Evolutionary conservation across 2,329 filamentous ascomycete genomes (phyloP), one percentile per base, ranked within the genome.

Genomic region (Blastomyces parvus): DNA sequence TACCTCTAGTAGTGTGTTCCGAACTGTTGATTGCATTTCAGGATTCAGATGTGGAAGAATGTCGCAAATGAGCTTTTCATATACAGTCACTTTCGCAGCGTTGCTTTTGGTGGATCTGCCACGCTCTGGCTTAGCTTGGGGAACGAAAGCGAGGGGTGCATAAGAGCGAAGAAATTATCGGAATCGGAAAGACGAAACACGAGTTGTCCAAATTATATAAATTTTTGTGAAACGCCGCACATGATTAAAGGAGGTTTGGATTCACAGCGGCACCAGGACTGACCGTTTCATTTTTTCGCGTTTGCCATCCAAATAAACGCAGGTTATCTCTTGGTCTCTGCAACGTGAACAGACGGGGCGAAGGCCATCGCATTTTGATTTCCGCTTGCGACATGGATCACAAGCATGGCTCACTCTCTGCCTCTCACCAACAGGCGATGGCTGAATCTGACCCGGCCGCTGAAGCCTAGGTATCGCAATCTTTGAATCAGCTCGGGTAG

Each of bases 361-460:
- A 33, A 63, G 66, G 4, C 74, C 74, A 66, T 73, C 72, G 66
- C 74, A 77, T 56, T 74, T 76, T 64, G 75, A 72, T 63, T 77
- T 77, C 27, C 74, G 68, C 19, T 68, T 64, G 11, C 74, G 70
- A 64, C 75, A 77, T 40, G 65, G 70, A 44, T 71, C 64, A 61
- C 75, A 77, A 6, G 75, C 75, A 64, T 68, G 66, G 61, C 63
- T 67, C 30, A 69, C 67, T 40, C 68, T 60, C 46, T 66, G 67
- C 58, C 67, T 59, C 55, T 68, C 64, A 14, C 55, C 40, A 36
- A 62, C 59, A 25, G 62, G 25, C 2, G 59, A 52, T 14, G 59
- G 4, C 36, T 62, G 64, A 48, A 59, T 66, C 3, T 53, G 59
- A 44, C 55, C 62, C 11, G 59, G 64, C 8, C 64, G 65, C 36